These are phyloP conservation scores for Ambrosia trifida DNA, from an alignment of 129 eudicot species.

Conservation along the genomic window DNA sequence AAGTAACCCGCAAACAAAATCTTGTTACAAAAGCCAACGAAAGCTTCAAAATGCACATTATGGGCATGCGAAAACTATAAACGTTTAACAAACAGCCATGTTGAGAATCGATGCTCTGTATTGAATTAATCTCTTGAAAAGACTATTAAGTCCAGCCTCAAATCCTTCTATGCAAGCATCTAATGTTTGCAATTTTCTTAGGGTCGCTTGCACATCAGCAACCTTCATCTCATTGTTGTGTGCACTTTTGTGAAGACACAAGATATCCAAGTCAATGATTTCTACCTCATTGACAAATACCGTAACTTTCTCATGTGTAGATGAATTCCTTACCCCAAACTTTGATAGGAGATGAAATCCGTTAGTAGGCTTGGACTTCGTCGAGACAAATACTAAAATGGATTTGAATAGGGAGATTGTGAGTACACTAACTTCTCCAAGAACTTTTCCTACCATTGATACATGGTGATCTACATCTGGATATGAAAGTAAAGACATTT, in stretches of 20 bases:
- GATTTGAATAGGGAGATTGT: conserved; percentile 32
- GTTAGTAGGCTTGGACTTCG: conserved; percentile 9
- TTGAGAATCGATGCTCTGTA: conserved; percentile 28
- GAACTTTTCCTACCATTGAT: conserved; percentile 20
- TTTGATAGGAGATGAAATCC: conserved; percentile 12
- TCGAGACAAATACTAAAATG: conserved; percentile 26
- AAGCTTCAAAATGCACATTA: conserved; percentile 4
- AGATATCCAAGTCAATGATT: conserved; percentile 9
- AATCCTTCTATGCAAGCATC: conserved; percentile 19
- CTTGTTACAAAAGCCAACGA: not conserved
- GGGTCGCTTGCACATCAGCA: conserved; percentile 13
- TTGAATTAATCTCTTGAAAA: conserved; percentile 32
- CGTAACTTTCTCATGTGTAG: not conserved
- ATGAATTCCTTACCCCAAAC: conserved; percentile 2
- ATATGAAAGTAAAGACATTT: conserved; percentile 9
- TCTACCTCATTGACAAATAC: conserved; percentile 20
- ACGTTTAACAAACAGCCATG: conserved; percentile 27
- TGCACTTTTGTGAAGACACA: conserved; percentile 4
- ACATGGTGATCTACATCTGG: conserved; percentile 20
- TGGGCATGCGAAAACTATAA: not conserved
- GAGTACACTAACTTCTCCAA: conserved; percentile 31
- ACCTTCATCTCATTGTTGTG: conserved; percentile 6
- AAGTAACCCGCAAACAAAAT: too few species aligned
- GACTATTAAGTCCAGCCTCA: conserved; percentile 13
- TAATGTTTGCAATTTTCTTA: conserved; percentile 20